Evolutionary conservation across 1,284 basidiomycete species (phyloP).

Genomic region (Rhodotorula sp.): DNA sequence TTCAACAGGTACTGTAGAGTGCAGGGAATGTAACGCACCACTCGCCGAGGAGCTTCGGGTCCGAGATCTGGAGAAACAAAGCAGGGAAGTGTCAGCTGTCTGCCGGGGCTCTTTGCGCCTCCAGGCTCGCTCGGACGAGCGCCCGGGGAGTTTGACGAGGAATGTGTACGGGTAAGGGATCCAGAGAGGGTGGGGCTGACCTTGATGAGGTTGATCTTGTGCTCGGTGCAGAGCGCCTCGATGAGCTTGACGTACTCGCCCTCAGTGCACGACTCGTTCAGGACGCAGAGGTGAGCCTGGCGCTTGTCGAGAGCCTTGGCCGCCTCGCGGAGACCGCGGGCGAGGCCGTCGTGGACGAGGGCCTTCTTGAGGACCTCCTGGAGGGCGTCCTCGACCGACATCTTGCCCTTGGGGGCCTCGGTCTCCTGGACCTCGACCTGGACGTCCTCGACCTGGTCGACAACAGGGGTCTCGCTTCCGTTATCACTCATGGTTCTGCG

Average conservation of each 20-base stretch:
- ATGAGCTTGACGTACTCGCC: slow-evolving; percentile 99
- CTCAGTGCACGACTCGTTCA: slow-evolving; percentile 98
- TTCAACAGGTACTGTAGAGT: background rate
- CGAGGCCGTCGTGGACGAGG: slow-evolving; percentile 95
- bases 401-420: slow-evolving; percentile 81
- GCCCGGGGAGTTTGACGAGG: background rate
- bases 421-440: slow-evolving; percentile 69
- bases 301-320: slow-evolving; percentile 98
- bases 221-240: slow-evolving; percentile 95
- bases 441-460: slow-evolving; percentile 54
- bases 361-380: slow-evolving; percentile 94
- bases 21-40: slow-evolving; percentile 57
- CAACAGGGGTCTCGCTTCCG: slow-evolving; percentile 53
- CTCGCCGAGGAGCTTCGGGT: slow-evolving; percentile 95
- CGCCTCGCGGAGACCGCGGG: slow-evolving; percentile 94
- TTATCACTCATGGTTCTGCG: slow-evolving; percentile 35
- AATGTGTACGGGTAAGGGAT: no score
- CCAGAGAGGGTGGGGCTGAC: slow-evolving; percentile 51
- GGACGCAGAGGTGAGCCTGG: slow-evolving; percentile 97
- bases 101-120: background rate
- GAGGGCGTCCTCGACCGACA: slow-evolving; percentile 70
- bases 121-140: background rate
- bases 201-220: slow-evolving; percentile 89
- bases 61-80: slow-evolving; percentile 56
- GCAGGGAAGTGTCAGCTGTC: background rate